A percentile compares a stretch with the other conserved stretches of the same genome.
Conservation (phyloP, 2,329 filamentous ascomycete genomes). For the Cladosporium halotolerans region DNA sequence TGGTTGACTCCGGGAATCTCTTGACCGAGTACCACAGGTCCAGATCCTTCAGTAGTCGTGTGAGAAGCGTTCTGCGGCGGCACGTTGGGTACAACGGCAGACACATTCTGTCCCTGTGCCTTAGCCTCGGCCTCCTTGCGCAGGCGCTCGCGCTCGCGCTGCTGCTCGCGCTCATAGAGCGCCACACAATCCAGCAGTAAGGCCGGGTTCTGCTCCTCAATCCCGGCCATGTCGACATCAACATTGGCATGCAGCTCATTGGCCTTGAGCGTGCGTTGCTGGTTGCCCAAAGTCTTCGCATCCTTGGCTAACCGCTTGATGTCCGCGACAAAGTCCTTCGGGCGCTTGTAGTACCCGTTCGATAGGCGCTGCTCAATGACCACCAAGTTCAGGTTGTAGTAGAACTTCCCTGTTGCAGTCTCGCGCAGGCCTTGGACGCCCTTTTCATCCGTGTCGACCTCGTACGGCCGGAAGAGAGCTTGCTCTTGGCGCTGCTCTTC, state of each 20-base stretch:
- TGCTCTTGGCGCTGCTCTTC: constrained; percentile 50
- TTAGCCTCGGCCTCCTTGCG: constrained; percentile 53
- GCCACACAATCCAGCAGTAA: constrained; percentile 70
- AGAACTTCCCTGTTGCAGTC: constrained; percentile 72
- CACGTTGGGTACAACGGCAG: constrained; percentile 35
- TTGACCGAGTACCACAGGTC: constrained; percentile 54
- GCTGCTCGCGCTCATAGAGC: constrained; percentile 66
- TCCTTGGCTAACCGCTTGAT: constrained; percentile 81
- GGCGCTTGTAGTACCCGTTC: constrained; percentile 91
- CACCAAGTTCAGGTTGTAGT: constrained; percentile 87
- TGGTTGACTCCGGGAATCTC: constrained; percentile 49
- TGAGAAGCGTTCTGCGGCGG: constrained; percentile 36
- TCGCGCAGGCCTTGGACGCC: constrained; percentile 72
- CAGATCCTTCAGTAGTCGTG: constrained; percentile 38
- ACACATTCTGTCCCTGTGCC: constrained; percentile 50
- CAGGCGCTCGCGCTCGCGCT: constrained; percentile 49
- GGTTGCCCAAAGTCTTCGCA: constrained; percentile 73
- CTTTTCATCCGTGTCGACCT: constrained; percentile 71
- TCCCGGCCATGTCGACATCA: constrained; percentile 79
- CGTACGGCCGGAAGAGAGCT: constrained; percentile 62
- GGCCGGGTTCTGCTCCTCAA: constrained; percentile 59
- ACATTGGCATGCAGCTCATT: constrained; percentile 91
- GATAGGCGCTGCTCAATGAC: constrained; percentile 94
- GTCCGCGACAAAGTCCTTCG: constrained; percentile 82
- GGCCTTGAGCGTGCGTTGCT: constrained; percentile 74